Base-by-base conservation (phyloP, 306 rosid genomes). In the Senna tora region DNA sequence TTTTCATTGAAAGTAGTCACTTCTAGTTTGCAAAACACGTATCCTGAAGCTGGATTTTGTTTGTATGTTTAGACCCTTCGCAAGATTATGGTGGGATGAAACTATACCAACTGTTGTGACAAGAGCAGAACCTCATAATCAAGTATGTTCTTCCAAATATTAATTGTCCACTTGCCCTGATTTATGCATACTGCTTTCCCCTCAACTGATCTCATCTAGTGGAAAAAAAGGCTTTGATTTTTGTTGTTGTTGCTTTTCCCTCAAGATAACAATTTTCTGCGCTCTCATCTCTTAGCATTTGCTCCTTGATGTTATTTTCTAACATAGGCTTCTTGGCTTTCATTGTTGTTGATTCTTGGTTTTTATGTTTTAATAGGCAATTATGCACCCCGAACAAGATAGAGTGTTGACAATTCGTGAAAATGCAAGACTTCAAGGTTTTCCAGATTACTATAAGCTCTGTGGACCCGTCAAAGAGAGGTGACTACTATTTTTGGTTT, bases 21-120 rank as follows among this genome's bases (percentile, higher is more conserved):
- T n/a, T 28, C 4, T 14, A 9, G 45, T 20, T 34, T 15, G 9
- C 34, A 5, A 20, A 61, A 46, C 59, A 46, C 11, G 7, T 36
- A 14, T 59, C 7, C 33, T 15, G 7, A 7, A 34, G 58, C 25
- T n/a, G 41, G 13, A 33, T 77, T 46, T 25, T 55, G 1, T 20
- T 22, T 14, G 6, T 77, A 30, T 65, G 38, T 78, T 6, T 49
- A 90, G 97, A 68, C 98, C 98, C 1, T 93, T 88, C 84, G 92
- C 83, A 16, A 87, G 98, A 49, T 64, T 93, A 46, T 93, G 98
- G 98, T 93, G 98, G 97, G 98, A 93, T 63, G 98, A 90, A 79
- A 93, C 98, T 12, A 87, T 93, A 67, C 84, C 98, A 45, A 93
- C 97, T 3, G 98, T 93, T 10, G 72, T 93, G 45, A 93, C 98